phyloP scores from a whole-genome alignment of 305 asterid species.

The Fraxinus latifolia region DNA sequence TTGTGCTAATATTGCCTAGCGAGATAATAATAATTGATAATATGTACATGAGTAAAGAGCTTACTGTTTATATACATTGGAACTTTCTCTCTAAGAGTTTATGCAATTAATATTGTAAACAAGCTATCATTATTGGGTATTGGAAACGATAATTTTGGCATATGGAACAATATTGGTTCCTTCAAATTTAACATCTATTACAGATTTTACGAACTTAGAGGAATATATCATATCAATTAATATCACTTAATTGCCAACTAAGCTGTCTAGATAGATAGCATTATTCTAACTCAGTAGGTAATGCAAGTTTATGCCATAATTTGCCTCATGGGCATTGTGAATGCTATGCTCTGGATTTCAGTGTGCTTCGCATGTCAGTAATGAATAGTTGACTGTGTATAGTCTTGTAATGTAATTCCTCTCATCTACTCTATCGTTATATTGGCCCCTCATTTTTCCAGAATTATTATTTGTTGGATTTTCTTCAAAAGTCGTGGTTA shows the following conservation, averaged over 20 bases:
- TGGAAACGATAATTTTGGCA: not conserved
- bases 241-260: not conserved
- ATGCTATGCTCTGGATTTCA: not conserved
- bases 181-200: not conserved
- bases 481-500: constrained; percentile 18
- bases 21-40: not conserved
- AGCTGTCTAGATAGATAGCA: not conserved
- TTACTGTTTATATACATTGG: not conserved
- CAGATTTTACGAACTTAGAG: not conserved
- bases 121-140: not conserved
- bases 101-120: not conserved
- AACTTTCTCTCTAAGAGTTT: not conserved
- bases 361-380: not conserved
- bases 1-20: not conserved
- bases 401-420: not conserved
- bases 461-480: not conserved
- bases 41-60: not conserved
- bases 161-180: not conserved
- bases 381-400: not conserved
- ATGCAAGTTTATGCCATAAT: not conserved
- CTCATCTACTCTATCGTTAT: not conserved
- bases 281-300: not conserved
- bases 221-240: not conserved
- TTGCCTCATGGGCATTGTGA: not conserved
- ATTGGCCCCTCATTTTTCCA: not conserved